These are phyloP conservation scores for Leccinum arenicola DNA, from an alignment of 768 basidiomycete species.

Conservation along the genomic window DNA sequence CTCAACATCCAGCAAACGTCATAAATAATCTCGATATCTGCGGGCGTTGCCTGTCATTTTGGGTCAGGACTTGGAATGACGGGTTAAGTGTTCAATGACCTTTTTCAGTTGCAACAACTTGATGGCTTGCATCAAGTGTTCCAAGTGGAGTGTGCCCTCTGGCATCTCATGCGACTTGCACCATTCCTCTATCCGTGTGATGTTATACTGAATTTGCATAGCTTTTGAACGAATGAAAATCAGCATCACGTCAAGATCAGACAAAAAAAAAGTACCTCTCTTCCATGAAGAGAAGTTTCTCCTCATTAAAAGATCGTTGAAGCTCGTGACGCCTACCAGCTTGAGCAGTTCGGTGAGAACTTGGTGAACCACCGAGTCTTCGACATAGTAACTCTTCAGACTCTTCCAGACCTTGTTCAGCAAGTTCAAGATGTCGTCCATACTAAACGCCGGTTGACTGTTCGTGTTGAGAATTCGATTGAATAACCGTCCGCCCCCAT, in stretches of 20 bases:
- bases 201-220: conserved; percentile 99
- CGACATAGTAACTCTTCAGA: conserved; percentile 97
- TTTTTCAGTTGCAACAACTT: conserved; percentile 98
- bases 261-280: conserved; percentile 60
- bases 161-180: conserved; percentile 99
- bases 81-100: conserved; percentile 40
- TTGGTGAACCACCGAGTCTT: conserved; percentile 94
- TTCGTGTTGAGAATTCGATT: conserved; percentile 88
- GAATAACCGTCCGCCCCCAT: conserved; percentile 90
- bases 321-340: conserved; percentile 93
- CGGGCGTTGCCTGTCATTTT: conserved; percentile 69
- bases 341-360: conserved; percentile 93
- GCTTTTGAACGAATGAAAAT: conserved; percentile 46
- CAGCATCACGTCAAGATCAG: neutral
- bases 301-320: conserved; percentile 98
- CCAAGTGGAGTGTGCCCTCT: conserved; percentile 93
- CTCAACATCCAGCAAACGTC: conserved; percentile 99
- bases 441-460: conserved; percentile 85
- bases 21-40: conserved; percentile 98
- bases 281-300: conserved; percentile 99
- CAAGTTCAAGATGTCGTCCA: conserved; percentile 97
- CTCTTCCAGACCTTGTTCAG: conserved; percentile 98
- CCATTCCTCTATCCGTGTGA: conserved; percentile 97
- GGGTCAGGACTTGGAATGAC: neutral
- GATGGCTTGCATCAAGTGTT: conserved; percentile 99